phyloP scores from a whole-genome alignment of 2,329 filamentous ascomycete genomes.

The Alternaria metachromatica region DNA sequence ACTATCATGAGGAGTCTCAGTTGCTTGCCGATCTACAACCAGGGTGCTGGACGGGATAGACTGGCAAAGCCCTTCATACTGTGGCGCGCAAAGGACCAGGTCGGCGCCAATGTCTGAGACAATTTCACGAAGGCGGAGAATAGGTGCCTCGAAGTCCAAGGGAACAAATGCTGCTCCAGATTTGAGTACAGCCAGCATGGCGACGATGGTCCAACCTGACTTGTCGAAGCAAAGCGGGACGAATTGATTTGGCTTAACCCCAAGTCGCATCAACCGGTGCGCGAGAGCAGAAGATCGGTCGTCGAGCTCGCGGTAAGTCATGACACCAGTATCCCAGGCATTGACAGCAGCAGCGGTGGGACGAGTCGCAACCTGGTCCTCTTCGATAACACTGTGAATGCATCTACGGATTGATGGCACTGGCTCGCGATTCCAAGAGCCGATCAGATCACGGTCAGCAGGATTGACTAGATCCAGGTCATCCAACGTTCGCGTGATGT shows the following conservation, averaged over 20 bases:
- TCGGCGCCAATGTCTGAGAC: constrained; percentile 39
- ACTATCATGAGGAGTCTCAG: constrained; percentile 45
- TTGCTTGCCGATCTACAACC: constrained; percentile 48
- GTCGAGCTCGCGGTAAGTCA: constrained; percentile 40
- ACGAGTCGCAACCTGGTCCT: constrained; percentile 26
- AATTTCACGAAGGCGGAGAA: constrained; percentile 47
- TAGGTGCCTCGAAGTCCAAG: constrained; percentile 47
- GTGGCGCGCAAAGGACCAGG: constrained; percentile 35
- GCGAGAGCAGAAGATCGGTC: constrained; percentile 35
- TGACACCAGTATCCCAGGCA: constrained; percentile 36
- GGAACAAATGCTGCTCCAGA: constrained; percentile 47
- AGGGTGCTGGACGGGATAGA: constrained; percentile 36
- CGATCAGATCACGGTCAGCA: constrained; percentile 26
- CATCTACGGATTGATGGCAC: constrained; percentile 32
- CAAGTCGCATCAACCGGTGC: constrained; percentile 27
- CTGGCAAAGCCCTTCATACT: constrained; percentile 30
- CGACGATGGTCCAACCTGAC: constrained; percentile 41
- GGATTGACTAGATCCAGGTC: constrained; percentile 32
- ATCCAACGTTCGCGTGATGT: constrained; percentile 15
- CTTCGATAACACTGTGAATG: constrained; percentile 38
- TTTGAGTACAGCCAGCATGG: constrained; percentile 49
- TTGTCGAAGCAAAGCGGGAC: constrained; percentile 49
- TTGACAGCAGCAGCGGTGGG: constrained; percentile 34
- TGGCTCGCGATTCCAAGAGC: constrained; percentile 34
- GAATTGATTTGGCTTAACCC: constrained; percentile 33